These are phyloP conservation scores for Chalaropsis thielavioides DNA, from an alignment of 2,329 filamentous ascomycete species.

Conservation along the genomic window DNA sequence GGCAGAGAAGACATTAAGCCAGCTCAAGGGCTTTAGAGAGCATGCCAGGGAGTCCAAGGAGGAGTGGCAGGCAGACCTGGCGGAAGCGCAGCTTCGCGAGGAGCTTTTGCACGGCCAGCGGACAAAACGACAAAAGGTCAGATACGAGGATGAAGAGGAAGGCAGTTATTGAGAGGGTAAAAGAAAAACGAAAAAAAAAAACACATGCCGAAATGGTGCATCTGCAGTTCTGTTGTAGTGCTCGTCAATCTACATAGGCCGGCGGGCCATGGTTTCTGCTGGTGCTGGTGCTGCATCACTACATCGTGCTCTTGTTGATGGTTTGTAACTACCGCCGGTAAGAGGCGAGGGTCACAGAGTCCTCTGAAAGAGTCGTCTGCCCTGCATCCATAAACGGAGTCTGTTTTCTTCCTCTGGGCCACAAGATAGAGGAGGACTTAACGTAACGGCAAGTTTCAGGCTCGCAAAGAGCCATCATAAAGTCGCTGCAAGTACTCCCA, in stretches of 20 bases:
- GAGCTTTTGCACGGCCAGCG: not conserved
- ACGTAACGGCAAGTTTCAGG: constrained; percentile 29
- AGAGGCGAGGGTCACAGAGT: constrained; percentile 51
- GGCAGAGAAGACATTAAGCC: constrained; percentile 13
- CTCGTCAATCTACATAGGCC: not conserved
- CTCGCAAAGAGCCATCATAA: constrained; percentile 19
- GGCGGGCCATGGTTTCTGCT: not conserved
- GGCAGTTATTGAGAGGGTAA: too few species aligned
- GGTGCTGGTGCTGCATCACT: not conserved
- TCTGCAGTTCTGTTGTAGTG: not conserved
- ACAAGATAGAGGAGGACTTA: constrained; percentile 62
- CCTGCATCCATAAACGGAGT: constrained; percentile 61
- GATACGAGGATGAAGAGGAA: constrained; percentile 21
- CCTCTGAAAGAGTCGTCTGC: constrained; percentile 35
- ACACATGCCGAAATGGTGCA: too few species aligned
- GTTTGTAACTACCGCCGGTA: constrained; percentile 58
- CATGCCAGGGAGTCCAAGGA: constrained; percentile 6
- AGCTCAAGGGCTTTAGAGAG: constrained; percentile 16
- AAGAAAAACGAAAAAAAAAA: too few species aligned
- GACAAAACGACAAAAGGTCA: not conserved
- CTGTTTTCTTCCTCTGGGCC: constrained; percentile 39
- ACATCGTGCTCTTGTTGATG: not conserved
- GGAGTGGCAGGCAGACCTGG: constrained; percentile 2
- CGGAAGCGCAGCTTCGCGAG: not conserved
- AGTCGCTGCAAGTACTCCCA: constrained; percentile 47